Base-by-base conservation (phyloP, 495 filamentous ascomycete species). In the Achaetomiella virescens region DNA sequence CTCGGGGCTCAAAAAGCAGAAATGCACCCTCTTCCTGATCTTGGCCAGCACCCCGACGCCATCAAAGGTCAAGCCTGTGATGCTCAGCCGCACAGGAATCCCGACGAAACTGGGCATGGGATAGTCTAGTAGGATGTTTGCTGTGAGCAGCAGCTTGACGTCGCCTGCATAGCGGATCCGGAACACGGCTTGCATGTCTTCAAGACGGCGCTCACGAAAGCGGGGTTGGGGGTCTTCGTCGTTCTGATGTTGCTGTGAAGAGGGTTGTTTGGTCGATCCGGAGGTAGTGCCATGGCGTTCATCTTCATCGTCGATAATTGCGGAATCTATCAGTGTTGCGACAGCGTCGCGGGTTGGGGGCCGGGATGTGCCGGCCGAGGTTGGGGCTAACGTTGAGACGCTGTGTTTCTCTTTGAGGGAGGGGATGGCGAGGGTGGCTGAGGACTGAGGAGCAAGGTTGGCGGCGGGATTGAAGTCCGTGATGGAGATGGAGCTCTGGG, bases 101-200 rank as follows among this genome's bases (percentile, higher is more conserved):
- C 90, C 89, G 10, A 95, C 93, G 61, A 98, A 98, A 71, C 86
- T 91, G 11, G 90, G 90, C 86, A 97, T 96, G 0, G 93, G 93
- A 67, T 97, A 98, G 72, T 98, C 93, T 27, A 98, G 87, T 18
- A 97, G 76, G 38, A 98, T 91, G 66, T 96, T 90, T 0, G 93
- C 90, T 14, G 93, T 97, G 18, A 98, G 74, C 45, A 89, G 89
- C 4, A 98, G 76, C 45, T 84, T 83, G 24, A 98, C 77, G 57
- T 95, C 85, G 1, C 93, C 93, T 1, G 81, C 78, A 68, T 98
- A 98, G 44, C 84, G 83, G 31, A 91, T 91, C 61, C 90, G 90
- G 57, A 91, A 89, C 0, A 96, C 85, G 21, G 95, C 84, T 68
- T 97, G 95, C 18, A 96, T 74, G 67, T 98, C 93, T 35, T 84